Evolutionary conservation across 129 eudicot genomes (phyloP).

Genomic region (Centrapalus pauciflorus): DNA sequence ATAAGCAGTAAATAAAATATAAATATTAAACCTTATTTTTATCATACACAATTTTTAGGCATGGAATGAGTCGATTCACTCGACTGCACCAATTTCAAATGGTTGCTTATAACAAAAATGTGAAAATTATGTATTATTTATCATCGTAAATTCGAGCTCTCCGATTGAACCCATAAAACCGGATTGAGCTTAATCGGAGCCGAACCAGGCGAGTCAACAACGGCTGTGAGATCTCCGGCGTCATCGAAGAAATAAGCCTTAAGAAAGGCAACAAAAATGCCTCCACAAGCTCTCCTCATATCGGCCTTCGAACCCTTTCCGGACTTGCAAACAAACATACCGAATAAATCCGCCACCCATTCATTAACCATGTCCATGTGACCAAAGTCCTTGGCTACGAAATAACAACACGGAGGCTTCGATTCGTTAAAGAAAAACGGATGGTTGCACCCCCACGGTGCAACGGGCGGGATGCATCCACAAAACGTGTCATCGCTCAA

Average conservation of each 20-base stretch:
- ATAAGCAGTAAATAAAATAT: too few species aligned
- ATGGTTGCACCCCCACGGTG: conserved; percentile 30
- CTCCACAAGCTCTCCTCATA: conserved; percentile 31
- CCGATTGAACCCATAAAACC: too few species aligned
- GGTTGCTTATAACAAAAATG: too few species aligned
- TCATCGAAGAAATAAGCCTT: conserved; percentile 25
- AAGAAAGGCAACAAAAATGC: conserved; percentile 31
- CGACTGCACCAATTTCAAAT: too few species aligned
- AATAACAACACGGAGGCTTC: conserved; percentile 22
- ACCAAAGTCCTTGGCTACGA: conserved; percentile 30
- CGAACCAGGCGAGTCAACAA: conserved; percentile 4
- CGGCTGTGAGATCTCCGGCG: conserved; percentile 10
- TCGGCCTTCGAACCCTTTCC: conserved; percentile 30
- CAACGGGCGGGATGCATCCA: conserved; percentile 22
- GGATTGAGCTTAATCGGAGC: conserved; percentile 21
- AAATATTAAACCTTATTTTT: too few species aligned
- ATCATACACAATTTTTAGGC: too few species aligned
- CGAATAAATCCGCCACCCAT: conserved; percentile 7
- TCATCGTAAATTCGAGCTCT: too few species aligned
- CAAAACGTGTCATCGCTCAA: conserved; percentile 3
- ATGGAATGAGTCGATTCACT: too few species aligned
- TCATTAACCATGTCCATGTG: conserved; percentile 34
- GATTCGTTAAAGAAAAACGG: conserved; percentile 27
- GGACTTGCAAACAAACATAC: conserved; percentile 18
- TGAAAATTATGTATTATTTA: too few species aligned